Percentiles rank a stretch among this genome's conserved stretches.
Evolutionary conservation across 257 asterid genomes (phyloP).

Genomic region (Haberlea rhodopensis): DNA sequence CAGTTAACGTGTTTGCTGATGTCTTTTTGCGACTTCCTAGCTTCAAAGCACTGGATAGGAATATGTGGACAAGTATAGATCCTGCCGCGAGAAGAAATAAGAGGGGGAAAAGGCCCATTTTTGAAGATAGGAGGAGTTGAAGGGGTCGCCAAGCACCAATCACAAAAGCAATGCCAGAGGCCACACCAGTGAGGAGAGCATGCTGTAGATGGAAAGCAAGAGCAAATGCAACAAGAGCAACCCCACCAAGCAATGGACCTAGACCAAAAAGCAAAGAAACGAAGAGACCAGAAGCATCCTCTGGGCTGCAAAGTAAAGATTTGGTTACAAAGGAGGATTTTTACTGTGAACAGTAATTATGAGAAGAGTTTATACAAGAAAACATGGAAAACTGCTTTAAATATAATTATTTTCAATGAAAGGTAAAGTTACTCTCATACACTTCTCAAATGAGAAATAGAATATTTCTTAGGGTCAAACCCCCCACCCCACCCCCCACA

Average conservation of each 20-base stretch:
- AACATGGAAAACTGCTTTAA: background rate
- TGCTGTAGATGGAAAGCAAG: conserved; percentile 76
- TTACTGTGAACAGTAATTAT: background rate
- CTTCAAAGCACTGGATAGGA: conserved; percentile 46
- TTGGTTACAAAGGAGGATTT: conserved; percentile 19
- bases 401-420: background rate
- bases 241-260: conserved; percentile 90
- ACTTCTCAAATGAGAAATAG: background rate
- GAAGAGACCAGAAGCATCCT: conserved; percentile 87
- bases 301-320: conserved; percentile 55
- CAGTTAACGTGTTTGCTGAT: conserved; percentile 54
- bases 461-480: background rate
- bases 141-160: conserved; percentile 92
- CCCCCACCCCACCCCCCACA: no score
- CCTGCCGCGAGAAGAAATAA: conserved; percentile 59
- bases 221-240: conserved; percentile 75
- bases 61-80: conserved; percentile 44
- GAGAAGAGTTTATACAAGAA: background rate
- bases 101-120: conserved; percentile 62
- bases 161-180: conserved; percentile 89
- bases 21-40: conserved; percentile 58
- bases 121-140: conserved; percentile 67
- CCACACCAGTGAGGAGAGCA: conserved; percentile 85
- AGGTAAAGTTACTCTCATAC: background rate
- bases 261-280: conserved; percentile 88